A percentile compares a stretch with the other conserved stretches of the same genome.
Conservation (phyloP, 1,284 basidiomycete species). For the Rhodotorula mucilaginosa region DNA sequence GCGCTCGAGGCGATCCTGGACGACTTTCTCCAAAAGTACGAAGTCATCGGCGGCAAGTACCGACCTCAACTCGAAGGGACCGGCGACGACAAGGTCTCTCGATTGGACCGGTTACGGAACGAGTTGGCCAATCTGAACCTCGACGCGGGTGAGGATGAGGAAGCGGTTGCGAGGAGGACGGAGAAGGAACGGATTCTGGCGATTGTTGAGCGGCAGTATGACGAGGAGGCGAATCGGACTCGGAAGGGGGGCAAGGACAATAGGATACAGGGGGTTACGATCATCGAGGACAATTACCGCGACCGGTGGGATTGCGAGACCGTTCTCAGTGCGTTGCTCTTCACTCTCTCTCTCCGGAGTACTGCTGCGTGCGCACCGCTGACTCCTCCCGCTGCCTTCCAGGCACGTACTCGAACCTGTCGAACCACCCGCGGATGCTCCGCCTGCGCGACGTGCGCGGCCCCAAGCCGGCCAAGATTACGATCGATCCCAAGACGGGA, state of each 20-base stretch:
- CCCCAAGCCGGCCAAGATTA: conserved; percentile 57
- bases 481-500: conserved; percentile 69
- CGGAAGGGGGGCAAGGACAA: conserved; percentile 4
- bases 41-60: conserved; percentile 77
- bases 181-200: conserved; percentile 51
- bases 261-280: conserved; percentile 29
- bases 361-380: background rate
- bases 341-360: background rate
- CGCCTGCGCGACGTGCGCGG: conserved; percentile 56
- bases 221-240: conserved; percentile 38
- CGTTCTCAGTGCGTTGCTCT: conserved; percentile 68
- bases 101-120: conserved; percentile 71
- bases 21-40: conserved; percentile 90
- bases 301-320: conserved; percentile 93
- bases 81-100: conserved; percentile 51
- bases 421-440: conserved; percentile 87
- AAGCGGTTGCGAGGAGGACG: conserved; percentile 36
- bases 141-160: conserved; percentile 50
- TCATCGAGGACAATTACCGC: conserved; percentile 56
- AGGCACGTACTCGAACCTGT: conserved; percentile 93
- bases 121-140: conserved; percentile 62
- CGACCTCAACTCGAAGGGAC: conserved; percentile 56
- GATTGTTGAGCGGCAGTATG: conserved; percentile 41
- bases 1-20: conserved; percentile 91
- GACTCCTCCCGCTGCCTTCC: conserved; percentile 5